A percentile compares a stretch with the other conserved stretches of the same genome.
Conservation (phyloP, 345 rosid species). For the Triadica sebifera region DNA sequence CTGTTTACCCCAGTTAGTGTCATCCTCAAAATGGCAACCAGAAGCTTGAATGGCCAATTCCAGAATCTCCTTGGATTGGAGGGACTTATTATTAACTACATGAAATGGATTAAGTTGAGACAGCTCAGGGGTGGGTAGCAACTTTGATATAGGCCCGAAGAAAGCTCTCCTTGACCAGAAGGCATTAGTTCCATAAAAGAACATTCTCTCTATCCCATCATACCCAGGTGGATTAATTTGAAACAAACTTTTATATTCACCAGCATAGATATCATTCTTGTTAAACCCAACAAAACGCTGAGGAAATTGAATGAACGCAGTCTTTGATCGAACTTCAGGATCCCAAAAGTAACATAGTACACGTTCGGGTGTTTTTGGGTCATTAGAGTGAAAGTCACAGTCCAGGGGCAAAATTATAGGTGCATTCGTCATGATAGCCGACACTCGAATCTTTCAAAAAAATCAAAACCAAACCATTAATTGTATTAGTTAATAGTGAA, state of each 20-base stretch:
- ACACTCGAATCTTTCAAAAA: slow-evolving; percentile 58
- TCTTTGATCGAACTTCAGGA: slow-evolving; percentile 21
- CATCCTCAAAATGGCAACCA: slow-evolving; percentile 47
- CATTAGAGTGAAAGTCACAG: slow-evolving; percentile 76
- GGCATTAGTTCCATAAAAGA: slow-evolving; percentile 46
- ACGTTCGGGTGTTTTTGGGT: slow-evolving; percentile 50
- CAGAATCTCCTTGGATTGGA: slow-evolving; percentile 26
- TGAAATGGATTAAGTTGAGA: slow-evolving; percentile 33
- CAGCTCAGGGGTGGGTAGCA: slow-evolving; percentile 26
- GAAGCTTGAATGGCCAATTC: slow-evolving; percentile 53
- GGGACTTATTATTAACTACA: slow-evolving; percentile 24
- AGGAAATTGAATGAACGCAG: slow-evolving; percentile 64
- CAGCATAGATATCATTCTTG: slow-evolving; percentile 54
- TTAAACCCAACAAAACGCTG: slow-evolving; percentile 54
- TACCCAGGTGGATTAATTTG: slow-evolving; percentile 42
- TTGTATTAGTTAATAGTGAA: not conserved
- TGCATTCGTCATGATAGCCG: slow-evolving; percentile 63
- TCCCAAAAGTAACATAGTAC: slow-evolving; percentile 56
- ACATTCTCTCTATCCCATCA: slow-evolving; percentile 51
- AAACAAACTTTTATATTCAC: slow-evolving; percentile 39
- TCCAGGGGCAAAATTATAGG: slow-evolving; percentile 66
- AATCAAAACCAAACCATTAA: not conserved
- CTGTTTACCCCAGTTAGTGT: slow-evolving; percentile 64
- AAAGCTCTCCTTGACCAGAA: slow-evolving; percentile 57
- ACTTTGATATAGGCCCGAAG: slow-evolving; percentile 42